Evolutionary conservation across 2,329 filamentous ascomycete genomes (phyloP), one percentile per base, ranked within the genome.

Genomic region (Pseudovirgaria hyperparasitica): DNA sequence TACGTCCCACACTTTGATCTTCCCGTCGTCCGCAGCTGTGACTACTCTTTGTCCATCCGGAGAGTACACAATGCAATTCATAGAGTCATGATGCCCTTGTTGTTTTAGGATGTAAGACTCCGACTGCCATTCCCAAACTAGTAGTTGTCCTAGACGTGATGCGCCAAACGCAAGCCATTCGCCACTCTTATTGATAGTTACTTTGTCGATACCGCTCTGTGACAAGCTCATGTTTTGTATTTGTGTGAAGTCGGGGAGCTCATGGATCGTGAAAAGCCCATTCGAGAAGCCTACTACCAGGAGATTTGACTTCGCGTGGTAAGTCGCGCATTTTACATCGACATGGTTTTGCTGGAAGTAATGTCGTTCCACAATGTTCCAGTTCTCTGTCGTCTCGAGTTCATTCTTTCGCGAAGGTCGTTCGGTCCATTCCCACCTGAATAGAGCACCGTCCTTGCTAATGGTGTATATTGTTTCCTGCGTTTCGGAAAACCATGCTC

Each of bases 61-160:
- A 5, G 90, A 87, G 55, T 96, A 98, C 6, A 81, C 78, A 4
- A 98, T 65, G 1, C 85, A 72, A 54, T 96, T 96, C 72, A 96
- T 86, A 2, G 84, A 80, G 51, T 98, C 90, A 38, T 93, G 86
- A 55, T 98, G 90, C 0, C 87, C 90, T 54, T 96, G 90, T 48
- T 98, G 90, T 57, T 98, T 98, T 25, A 98, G 63, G 32, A 98
- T 92, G 54, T 98, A 98, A 5, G 87, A 96, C 55, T 98, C 92
- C 0, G 90, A 98, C 50, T 96, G 87, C 86, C 92, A 98, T 53
- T 98, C 90, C 90, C 90, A 98, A 4, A 98, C 90, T 4, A 98
- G 62, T n/a, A 98, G 65, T 50, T 98, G 90, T 1, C 92, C 92
- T 5, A 93, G 67, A 44, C 92, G 92, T 2, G 90, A 92, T 1